These are phyloP conservation scores for Ceratocystiopsis sp. DNA, from an alignment of 2,329 filamentous ascomycete genomes.

Conservation along the genomic window DNA sequence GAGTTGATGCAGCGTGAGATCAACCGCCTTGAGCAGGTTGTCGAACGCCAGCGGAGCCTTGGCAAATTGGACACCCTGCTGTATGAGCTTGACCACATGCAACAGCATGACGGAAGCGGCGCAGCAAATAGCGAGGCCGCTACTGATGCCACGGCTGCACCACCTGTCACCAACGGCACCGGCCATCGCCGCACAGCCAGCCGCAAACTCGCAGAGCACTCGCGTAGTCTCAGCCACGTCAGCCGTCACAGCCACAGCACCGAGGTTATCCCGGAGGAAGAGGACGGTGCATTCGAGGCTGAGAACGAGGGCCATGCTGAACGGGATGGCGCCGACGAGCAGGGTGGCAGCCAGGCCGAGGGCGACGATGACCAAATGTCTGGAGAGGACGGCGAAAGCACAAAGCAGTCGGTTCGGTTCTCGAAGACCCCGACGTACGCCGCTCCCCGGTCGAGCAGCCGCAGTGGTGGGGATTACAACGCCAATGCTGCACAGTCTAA, in stretches of 20 bases:
- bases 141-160: background rate
- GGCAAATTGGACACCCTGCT: constrained; percentile 88
- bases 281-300: constrained; percentile 16
- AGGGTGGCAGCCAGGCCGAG: background rate
- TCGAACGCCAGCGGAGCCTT: constrained; percentile 86
- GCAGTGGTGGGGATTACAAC: constrained; percentile 21
- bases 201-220: constrained; percentile 30
- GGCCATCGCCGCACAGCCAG: constrained; percentile 26
- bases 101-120: constrained; percentile 28
- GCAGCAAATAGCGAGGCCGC: background rate
- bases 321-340: constrained; percentile 12
- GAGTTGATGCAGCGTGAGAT: constrained; percentile 96
- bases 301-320: constrained; percentile 12
- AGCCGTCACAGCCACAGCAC: constrained; percentile 34
- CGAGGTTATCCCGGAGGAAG: constrained; percentile 37
- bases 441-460: background rate
- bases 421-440: background rate
- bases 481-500: constrained; percentile 64
- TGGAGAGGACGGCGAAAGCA: background rate
- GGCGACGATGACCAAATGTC: background rate
- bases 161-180: constrained; percentile 19
- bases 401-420: background rate
- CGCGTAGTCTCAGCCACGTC: constrained; percentile 34
- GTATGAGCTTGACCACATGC: constrained; percentile 70
- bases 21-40: constrained; percentile 80